phyloP scores from a whole-genome alignment of 306 rosid genomes.

The barrel medic (Medicago truncatula) region DNA sequence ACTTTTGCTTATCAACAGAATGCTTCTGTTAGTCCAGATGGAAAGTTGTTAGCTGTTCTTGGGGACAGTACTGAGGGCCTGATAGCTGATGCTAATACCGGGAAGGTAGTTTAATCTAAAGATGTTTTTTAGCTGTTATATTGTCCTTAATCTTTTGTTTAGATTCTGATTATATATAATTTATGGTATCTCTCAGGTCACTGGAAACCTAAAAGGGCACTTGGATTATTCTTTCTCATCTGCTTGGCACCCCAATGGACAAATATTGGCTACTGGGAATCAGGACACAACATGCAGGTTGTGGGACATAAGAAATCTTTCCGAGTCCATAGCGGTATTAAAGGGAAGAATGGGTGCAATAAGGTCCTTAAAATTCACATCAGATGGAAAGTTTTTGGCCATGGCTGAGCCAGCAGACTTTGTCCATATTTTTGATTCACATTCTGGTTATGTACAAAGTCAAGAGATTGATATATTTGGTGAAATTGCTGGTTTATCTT shows the following conservation, averaged over 20 bases:
- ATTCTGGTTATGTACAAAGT: constrained; percentile 55
- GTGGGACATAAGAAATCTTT: constrained; percentile 92
- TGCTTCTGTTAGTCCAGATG: constrained; percentile 83
- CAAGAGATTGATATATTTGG: constrained; percentile 95
- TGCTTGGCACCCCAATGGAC: constrained; percentile 97
- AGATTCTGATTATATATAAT: constrained; percentile 6
- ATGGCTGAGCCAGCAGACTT: constrained; percentile 98
- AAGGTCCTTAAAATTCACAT: constrained; percentile 73
- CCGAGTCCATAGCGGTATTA: constrained; percentile 71
- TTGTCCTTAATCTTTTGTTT: not conserved
- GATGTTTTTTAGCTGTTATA: not conserved
- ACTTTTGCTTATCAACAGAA: constrained; percentile 50
- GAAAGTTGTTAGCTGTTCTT: constrained; percentile 78
- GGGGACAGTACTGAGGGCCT: constrained; percentile 88
- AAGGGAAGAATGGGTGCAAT: constrained; percentile 97
- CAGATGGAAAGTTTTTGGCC: constrained; percentile 80
- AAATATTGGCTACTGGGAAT: constrained; percentile 87
- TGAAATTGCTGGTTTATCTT: constrained; percentile 87
- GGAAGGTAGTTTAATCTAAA: constrained; percentile 54
- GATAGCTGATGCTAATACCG: constrained; percentile 75
- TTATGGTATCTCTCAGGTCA: constrained; percentile 48
- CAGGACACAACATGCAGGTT: constrained; percentile 95
- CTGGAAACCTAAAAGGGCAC: constrained; percentile 79
- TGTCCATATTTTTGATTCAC: constrained; percentile 70
- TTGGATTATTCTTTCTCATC: constrained; percentile 89